Evolutionary conservation across 2,329 filamentous ascomycete genomes (phyloP).

Genomic region (Lecanoromycetidae sp.): DNA sequence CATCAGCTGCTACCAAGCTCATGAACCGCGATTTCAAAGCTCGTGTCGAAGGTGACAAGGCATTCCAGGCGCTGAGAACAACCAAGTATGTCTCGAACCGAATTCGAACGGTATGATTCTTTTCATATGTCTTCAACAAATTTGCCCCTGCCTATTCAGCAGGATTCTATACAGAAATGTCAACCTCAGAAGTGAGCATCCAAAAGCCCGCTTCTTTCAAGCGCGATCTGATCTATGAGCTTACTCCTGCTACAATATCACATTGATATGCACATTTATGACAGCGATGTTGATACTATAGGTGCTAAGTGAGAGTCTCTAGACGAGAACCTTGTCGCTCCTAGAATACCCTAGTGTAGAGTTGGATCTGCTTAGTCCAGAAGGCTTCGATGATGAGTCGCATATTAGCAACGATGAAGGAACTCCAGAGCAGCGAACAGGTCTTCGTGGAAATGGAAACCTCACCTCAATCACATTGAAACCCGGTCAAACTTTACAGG

Average conservation of each 20-base stretch:
- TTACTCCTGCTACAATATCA: not conserved
- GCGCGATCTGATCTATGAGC: not conserved
- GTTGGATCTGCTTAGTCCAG: not conserved
- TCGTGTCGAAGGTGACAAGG: not conserved
- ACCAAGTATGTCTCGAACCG: not conserved
- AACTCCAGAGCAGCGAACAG: not conserved
- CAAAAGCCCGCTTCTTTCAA: not conserved
- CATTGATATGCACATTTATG: not conserved
- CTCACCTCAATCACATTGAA: not conserved
- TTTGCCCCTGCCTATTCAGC: not conserved
- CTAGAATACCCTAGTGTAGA: not conserved
- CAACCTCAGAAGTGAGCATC: not conserved
- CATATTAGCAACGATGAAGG: not conserved
- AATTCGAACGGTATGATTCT: not conserved
- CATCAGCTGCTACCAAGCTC: not conserved
- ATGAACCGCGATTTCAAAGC: not conserved
- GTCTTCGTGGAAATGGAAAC: not conserved
- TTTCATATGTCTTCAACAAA: not conserved
- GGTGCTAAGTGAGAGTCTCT: not conserved
- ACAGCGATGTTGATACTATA: not conserved
- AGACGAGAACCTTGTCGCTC: not conserved
- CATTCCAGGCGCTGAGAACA: not conserved
- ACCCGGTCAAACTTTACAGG: not conserved
- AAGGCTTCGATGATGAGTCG: not conserved
- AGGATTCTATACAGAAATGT: not conserved